A percentile compares a stretch with the other conserved stretches of the same genome.
Evolutionary conservation across 108 stramenopile species (phyloP).

Genomic region (Skeletonema potamos): DNA sequence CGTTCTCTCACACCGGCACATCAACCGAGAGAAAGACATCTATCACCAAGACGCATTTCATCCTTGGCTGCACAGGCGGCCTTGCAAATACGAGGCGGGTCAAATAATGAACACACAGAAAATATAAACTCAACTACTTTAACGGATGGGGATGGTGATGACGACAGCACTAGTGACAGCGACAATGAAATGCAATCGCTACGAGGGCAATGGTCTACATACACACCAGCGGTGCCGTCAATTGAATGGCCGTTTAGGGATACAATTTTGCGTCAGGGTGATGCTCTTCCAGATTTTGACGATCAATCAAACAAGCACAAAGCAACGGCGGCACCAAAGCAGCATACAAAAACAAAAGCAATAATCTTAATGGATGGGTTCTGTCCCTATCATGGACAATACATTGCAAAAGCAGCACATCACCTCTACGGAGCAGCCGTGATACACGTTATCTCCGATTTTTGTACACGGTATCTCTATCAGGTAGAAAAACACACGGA

Average conservation of each 20-base stretch:
- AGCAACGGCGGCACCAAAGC: background rate
- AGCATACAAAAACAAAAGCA: conserved; percentile 17
- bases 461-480: conserved; percentile 61
- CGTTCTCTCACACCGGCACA: background rate
- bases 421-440: conserved; percentile 62
- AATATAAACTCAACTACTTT: background rate
- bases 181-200: conserved; percentile 28
- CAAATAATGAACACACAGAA: background rate
- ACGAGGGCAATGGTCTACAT: conserved; percentile 29
- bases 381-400: conserved; percentile 73
- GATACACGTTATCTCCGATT: conserved; percentile 62
- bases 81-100: background rate
- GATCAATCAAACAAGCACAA: background rate
- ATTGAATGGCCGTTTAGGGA: conserved; percentile 33
- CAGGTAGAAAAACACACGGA: conserved; percentile 44
- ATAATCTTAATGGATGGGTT: conserved; percentile 80
- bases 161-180: conserved; percentile 7
- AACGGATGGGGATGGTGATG: background rate
- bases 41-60: background rate
- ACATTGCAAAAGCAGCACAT: conserved; percentile 55
- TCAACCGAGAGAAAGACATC: too few relatives aligned
- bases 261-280: background rate
- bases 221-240: conserved; percentile 31
- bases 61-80: background rate
- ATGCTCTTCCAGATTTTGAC: conserved; percentile 13